Conservation (phyloP, 352 stramenopile species). For the Phytophthora aleatoria region DNA sequence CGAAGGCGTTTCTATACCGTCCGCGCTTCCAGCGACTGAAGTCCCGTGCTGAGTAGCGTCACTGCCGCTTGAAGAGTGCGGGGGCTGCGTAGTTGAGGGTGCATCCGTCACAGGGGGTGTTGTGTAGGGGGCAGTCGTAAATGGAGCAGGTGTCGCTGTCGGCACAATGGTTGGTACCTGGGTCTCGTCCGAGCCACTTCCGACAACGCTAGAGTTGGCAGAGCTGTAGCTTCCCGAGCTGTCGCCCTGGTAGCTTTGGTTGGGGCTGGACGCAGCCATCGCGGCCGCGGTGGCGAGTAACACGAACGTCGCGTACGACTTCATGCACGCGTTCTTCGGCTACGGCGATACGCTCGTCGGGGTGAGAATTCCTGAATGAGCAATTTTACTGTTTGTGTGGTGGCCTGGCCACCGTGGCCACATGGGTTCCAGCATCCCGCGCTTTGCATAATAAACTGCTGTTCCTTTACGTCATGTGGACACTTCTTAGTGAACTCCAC, state of each 20-base stretch:
- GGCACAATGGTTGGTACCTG: constrained; percentile 11
- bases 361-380: constrained; percentile 14
- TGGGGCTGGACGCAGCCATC: constrained; percentile 6
- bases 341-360: not conserved
- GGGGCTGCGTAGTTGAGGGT: constrained; percentile 1
- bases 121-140: constrained; percentile 7
- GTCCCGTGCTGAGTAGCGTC: not conserved
- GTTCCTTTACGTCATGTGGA: constrained; percentile 18
- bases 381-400: not conserved
- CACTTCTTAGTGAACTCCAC: not conserved
- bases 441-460: constrained; percentile 10
- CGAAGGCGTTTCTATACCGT: not conserved
- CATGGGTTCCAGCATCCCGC: constrained; percentile 6
- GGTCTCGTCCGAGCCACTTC: constrained; percentile 5
- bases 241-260: constrained; percentile 12
- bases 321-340: constrained; percentile 11
- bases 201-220: constrained; percentile 6
- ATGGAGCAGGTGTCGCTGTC: constrained; percentile 18
- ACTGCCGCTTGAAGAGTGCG: constrained; percentile 2
- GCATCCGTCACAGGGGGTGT: constrained; percentile 6
- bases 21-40: not conserved
- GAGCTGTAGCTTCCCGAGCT: constrained; percentile 8
- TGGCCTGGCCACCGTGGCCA: not conserved
- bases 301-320: constrained; percentile 15
- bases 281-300: constrained; percentile 13